Evolutionary conservation across 768 basidiomycete genomes (phyloP).

Genomic region (Tremella mesenterica): DNA sequence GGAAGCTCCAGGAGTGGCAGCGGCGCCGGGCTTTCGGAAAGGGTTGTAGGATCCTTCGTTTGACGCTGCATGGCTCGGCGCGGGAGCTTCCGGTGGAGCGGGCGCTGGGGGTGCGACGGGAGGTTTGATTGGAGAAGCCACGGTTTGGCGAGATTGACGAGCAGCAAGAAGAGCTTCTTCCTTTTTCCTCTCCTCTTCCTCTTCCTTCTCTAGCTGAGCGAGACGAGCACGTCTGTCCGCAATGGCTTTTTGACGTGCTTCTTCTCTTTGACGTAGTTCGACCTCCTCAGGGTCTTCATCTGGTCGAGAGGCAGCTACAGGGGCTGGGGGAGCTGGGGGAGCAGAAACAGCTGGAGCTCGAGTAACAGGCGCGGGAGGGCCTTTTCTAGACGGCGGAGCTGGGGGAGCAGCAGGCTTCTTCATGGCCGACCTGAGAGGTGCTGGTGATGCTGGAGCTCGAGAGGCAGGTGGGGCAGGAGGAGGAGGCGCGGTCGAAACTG

Average conservation of each 20-base stretch:
- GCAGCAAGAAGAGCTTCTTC: constrained; percentile 45
- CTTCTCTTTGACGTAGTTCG: constrained; percentile 60
- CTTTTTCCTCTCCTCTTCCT: constrained; percentile 58
- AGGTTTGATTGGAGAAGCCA: constrained; percentile 1
- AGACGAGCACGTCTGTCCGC: constrained; percentile 57
- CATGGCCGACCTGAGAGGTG: constrained; percentile 43
- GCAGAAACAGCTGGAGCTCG: constrained; percentile 18
- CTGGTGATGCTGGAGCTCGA: no score
- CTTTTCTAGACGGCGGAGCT: constrained; percentile 20
- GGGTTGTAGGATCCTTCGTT: constrained; percentile 31
- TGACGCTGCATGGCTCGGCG: constrained; percentile 30
- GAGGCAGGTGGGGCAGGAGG: constrained; percentile 48
- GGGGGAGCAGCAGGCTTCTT: constrained; percentile 48
- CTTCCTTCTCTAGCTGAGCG: constrained; percentile 55
- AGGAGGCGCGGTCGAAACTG: constrained; percentile 34
- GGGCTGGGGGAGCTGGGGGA: constrained; percentile 7
- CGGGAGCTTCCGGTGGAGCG: constrained; percentile 43
- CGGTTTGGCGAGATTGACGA: constrained; percentile 19
- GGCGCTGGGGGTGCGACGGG: constrained; percentile 29
- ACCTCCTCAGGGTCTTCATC: constrained; percentile 71
- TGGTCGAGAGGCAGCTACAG: constrained; percentile 12
- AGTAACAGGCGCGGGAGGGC: constrained; percentile 16
- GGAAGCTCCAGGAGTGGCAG: constrained; percentile 45
- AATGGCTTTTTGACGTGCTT: constrained; percentile 59
- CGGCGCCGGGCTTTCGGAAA: constrained; percentile 29